Evolutionary conservation across 2,329 filamentous ascomycete genomes (phyloP), one percentile per base, ranked within the genome.

Genomic region (Clonostachys chloroleuca): DNA sequence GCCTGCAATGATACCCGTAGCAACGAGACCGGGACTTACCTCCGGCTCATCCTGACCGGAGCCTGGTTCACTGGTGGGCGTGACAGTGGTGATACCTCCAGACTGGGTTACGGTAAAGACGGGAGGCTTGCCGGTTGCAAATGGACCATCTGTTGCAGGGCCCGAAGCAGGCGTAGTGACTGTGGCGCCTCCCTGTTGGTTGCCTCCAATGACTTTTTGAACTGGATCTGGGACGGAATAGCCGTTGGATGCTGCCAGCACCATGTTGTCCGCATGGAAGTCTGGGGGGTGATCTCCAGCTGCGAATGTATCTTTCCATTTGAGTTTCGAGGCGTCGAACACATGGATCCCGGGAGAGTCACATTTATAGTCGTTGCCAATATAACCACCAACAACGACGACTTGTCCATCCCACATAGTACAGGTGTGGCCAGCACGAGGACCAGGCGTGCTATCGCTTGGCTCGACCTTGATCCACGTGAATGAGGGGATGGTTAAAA

Each of bases 41-140:
- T 30, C 24, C 24, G 24, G 24, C 24, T 30, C 9, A 30, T 30
- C 24, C 24, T 30, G 24, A 33, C 64, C 68, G 12, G 60, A 58
- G 3, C 49, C 53, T n/a, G 49, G 24, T 18, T 48, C 40, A 17
- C 46, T 12, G 55, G 59, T 47, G 49, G 56, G 48, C 4, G 63
- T 63, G 49, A 73, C 58, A 5, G 75, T 78, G 0, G 80, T 69
- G 1, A 71, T 73, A 13, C 69, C 63, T 4, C 71, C 77, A 5
- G 68, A 59, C 36, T 70, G 66, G 5, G 81, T 83, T 40, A 86
- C 65, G 2, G 84, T 89, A 59, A 89, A 90, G 1, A 84, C 86
- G 10, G 83, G 78, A 0, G 87, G 72, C 50, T 77, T 78, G 3
- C 86, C 87, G 0, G 86, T 89, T 14, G 82, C 83, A 48, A 91